Conservation (phyloP, 2,329 filamentous ascomycete species). For the Nothopassalora personata region DNA sequence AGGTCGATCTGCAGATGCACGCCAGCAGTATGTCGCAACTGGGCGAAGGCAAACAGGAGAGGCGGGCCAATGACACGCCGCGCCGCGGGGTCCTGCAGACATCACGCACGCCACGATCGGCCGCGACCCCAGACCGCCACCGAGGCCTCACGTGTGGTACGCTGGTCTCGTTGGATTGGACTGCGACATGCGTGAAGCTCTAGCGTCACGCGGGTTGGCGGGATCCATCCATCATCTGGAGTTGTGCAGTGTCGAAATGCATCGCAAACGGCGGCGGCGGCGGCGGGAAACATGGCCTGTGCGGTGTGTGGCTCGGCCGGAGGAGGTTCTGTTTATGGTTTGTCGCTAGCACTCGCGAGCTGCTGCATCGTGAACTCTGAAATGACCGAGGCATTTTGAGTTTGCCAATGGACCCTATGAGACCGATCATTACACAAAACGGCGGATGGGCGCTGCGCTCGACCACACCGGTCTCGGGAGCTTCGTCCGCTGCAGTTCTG, state of each 20-base stretch:
- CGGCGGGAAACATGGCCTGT: background rate
- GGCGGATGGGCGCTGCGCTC: background rate
- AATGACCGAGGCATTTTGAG: slow-evolving; percentile 5
- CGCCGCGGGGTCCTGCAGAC: background rate
- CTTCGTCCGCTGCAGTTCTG: background rate
- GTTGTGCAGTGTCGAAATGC: background rate
- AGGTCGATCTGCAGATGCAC: background rate
- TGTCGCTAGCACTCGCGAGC: background rate
- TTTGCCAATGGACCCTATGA: slow-evolving; percentile 6
- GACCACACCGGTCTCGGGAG: background rate
- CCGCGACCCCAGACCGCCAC: background rate
- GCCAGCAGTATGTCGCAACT: background rate
- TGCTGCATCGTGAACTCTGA: background rate
- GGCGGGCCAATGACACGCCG: background rate
- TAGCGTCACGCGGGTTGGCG: background rate
- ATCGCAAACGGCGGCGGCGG: background rate
- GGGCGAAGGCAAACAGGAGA: background rate
- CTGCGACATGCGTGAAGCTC: background rate
- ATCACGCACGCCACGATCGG: background rate
- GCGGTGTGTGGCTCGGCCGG: background rate
- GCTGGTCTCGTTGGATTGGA: background rate
- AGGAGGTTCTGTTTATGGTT: background rate
- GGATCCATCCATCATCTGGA: background rate
- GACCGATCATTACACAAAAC: slow-evolving; percentile 1
- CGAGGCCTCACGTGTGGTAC: background rate